Conservation (phyloP, 1,284 basidiomycete genomes). For the Inonotus hispidus region DNA sequence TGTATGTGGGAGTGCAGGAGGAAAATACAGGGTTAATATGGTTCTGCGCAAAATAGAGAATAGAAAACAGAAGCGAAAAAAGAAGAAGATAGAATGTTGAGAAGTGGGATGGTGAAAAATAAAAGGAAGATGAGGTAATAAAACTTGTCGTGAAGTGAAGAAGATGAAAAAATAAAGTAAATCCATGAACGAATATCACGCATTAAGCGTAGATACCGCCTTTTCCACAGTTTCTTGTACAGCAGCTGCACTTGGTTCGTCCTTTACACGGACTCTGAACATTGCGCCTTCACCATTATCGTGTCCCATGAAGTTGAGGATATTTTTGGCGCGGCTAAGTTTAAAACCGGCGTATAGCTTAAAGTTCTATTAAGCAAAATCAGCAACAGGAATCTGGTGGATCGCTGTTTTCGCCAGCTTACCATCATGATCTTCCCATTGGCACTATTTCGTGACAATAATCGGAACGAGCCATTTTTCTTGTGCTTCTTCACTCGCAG, state of each 20-base stretch:
- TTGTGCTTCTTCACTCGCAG: slow-evolving; percentile 69
- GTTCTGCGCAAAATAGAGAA: neutral
- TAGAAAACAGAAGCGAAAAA: neutral
- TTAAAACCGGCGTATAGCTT: slow-evolving; percentile 49
- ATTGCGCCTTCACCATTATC: slow-evolving; percentile 48
- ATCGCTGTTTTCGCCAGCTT: slow-evolving; percentile 27
- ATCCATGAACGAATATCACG: neutral
- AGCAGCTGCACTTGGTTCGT: slow-evolving; percentile 51
- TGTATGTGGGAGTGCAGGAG: neutral
- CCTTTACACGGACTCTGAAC: slow-evolving; percentile 61
- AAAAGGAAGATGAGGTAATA: neutral
- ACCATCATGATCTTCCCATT: slow-evolving; percentile 72
- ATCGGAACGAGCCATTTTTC: slow-evolving; percentile 45
- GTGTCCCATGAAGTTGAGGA: slow-evolving; percentile 64
- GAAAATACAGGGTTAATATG: neutral
- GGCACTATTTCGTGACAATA: slow-evolving; percentile 62
- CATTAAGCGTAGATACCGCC: slow-evolving; percentile 41
- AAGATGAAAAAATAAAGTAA: slow-evolving; percentile 15
- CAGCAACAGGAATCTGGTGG: neutral
- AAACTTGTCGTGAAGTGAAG: too few species aligned
- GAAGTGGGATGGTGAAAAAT: neutral
- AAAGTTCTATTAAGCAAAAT: slow-evolving; percentile 52
- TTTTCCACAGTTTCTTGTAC: slow-evolving; percentile 57
- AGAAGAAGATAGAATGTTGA: neutral
- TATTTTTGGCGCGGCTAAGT: slow-evolving; percentile 44